Evolutionary conservation across 176 grass and related monocot species (phyloP), one percentile per base, ranked within the genome.

Genomic region (Aegilops sharonensis): DNA sequence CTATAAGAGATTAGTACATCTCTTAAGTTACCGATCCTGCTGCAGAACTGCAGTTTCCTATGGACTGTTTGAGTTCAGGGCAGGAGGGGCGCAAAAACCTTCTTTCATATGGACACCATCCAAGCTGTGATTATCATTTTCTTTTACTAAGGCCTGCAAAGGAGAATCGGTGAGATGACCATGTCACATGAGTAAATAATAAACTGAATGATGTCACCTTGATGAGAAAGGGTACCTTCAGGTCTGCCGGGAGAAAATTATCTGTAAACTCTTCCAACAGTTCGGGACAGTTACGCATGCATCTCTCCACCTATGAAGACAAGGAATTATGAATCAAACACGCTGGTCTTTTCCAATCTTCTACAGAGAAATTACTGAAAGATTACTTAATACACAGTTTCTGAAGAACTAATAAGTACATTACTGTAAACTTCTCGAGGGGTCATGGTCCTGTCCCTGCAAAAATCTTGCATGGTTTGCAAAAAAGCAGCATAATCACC

Each of bases 111-210:
- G 31, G 23, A 71, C 64, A 78, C 8, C 40, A 72, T 71, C 64
- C 48, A 64, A 86, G 62, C 37, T 82, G 47, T 64, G n/a, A 17
- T 37, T 81, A 82, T 71, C 54, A 86, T 86, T 72, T 72, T 12
- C 30, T 31, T 72, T 90, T 57, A 78, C 30, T 18, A 25, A 5
- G 7, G 1, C 23, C 84, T 86, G 88, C 11, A 63, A 14, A 56
- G 6, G 21, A 70, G 67, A 76, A 68, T 1, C 11, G 4, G 39
- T 47, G n/a, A 86, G 35, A 13, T 37, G 15, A 21, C 62, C n/a
- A 78, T 54, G 65, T 18, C 78, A 63, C 34, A 43, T 75, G 42
- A 37, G 83, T 27, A 78, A 29, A 78, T 47, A 37, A 78, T 45
- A 81, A 77, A 40, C n/a, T 27, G 70, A 84, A 79, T 50, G 30